Base-by-base conservation (phyloP, 139 green algal species). In the Closterium sp. region DNA sequence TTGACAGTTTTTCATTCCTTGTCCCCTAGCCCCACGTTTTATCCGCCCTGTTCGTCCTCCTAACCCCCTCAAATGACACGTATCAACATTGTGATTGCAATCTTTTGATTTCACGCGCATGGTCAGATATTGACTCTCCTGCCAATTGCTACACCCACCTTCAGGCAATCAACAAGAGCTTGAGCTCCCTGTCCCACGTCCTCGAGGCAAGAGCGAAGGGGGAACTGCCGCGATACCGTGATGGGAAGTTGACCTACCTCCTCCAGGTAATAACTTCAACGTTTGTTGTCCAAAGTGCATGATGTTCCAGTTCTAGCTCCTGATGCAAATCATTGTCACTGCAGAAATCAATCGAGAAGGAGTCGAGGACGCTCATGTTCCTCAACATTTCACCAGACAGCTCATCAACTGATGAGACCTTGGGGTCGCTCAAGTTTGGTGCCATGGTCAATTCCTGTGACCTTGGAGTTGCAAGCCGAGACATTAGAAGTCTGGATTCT, bases 231-330 rank as follows among this genome's bases (percentile, higher is more conserved):
- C 98, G 98, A 4, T 99, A 99, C 96, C 94, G 98, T 9, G 97
- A 99, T 96, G 98, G 96, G 31, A 97, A 97, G 89, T 97, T 99
- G 24, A 99, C 98, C 0, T 99, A 98, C 93, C 96, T 99, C 86
- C 96, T 99, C n/a, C 97, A 98, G 96, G 97, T 97, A 79, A 27
- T 27, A 13, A 27, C 19, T 79, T 79, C 13, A 27, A 27, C 9
- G 2, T 79, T 79, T 27, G 62, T 22, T 6, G 9, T 79, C 62
- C 62, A 79, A 79, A 79, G 19, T 13, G 27, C 27, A 13, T 79
- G 17, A 13, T 79, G 62, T 79, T 22, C 62, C 17, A 24, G 2
- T 27, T 79, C 62, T 79, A 27, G 10, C 17, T 79, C 62, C 62
- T 79, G 11, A 79, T 24, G 62, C 62, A 4, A 27, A 27, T 79